These are phyloP conservation scores for Kluyveromyces wickerhamii DNA, from an alignment of 805 yeast genomes.

Conservation along the genomic window DNA sequence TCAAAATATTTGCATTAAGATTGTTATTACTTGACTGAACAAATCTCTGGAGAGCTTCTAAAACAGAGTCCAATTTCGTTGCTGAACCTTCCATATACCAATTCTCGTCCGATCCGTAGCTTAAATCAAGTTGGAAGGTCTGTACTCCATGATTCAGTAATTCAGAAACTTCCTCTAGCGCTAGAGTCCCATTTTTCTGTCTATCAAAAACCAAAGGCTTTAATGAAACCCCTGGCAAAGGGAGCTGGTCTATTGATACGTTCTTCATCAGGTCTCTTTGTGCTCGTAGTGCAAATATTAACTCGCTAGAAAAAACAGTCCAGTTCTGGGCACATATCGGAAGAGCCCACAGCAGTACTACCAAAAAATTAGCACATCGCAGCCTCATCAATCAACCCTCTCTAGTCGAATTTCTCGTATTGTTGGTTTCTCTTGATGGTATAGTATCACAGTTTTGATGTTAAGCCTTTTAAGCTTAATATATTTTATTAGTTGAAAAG, in stretches of 20 bases:
- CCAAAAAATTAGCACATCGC: no score
- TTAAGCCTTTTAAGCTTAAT: no score
- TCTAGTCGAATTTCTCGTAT: no score
- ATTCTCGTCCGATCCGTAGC: conserved; percentile 38
- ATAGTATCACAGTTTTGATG: no score
- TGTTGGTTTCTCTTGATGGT: no score
- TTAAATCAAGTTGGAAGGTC: conserved; percentile 44
- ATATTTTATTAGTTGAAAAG: no score
- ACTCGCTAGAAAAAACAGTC: conserved; percentile 27
- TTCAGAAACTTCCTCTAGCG: conserved; percentile 23
- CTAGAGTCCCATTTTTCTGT: conserved; percentile 26
- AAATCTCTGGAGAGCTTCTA: conserved; percentile 28
- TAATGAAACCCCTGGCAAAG: conserved; percentile 35
- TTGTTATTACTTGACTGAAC: conserved; percentile 37
- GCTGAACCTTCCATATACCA: conserved; percentile 16
- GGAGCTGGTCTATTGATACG: conserved; percentile 33
- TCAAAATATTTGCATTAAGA: conserved; percentile 37
- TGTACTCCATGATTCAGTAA: conserved; percentile 40
- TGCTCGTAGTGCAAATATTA: conserved; percentile 34
- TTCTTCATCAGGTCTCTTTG: conserved; percentile 42
- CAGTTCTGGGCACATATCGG: not conserved
- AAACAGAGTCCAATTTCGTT: conserved; percentile 21
- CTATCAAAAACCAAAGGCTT: conserved; percentile 27
- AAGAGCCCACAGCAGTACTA: no score
- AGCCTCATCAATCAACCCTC: no score